A percentile compares a stretch with the other conserved stretches of the same genome.
phyloP scores from a whole-genome alignment of 495 filamentous ascomycete species.

The Talaromyces adpressus region DNA sequence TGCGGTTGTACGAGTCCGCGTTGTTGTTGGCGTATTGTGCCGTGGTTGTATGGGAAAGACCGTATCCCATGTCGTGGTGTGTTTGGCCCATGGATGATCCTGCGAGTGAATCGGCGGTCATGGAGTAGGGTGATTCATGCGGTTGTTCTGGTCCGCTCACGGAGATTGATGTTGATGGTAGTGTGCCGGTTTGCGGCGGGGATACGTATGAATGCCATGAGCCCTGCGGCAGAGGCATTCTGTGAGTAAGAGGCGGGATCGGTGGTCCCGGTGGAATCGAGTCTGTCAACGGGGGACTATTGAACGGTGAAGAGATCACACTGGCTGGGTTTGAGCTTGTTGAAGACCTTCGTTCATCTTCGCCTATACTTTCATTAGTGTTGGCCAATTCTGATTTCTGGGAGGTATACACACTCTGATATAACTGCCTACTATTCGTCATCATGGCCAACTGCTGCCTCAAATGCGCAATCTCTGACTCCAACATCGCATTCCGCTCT shows the following conservation, averaged over 20 bases:
- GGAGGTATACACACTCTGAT: not conserved
- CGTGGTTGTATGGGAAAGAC: not conserved
- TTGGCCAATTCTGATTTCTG: not conserved
- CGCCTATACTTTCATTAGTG: not conserved
- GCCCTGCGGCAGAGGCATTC: slow-evolving; percentile 6
- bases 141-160: not conserved
- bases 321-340: slow-evolving; percentile 6
- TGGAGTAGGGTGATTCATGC: not conserved
- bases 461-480: slow-evolving; percentile 43
- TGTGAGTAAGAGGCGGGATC: slow-evolving; percentile 3
- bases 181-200: not conserved
- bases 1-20: not conserved
- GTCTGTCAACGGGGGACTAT: slow-evolving; percentile 6
- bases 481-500: slow-evolving; percentile 46
- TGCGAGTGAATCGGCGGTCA: not conserved
- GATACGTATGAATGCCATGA: slow-evolving; percentile 6
- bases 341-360: slow-evolving; percentile 9
- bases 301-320: slow-evolving; percentile 7
- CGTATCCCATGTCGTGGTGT: not conserved
- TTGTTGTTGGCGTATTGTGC: not conserved
- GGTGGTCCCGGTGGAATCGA: slow-evolving; percentile 4
- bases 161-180: not conserved
- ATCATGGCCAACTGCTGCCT: slow-evolving; percentile 30
- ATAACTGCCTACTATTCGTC: slow-evolving; percentile 7
- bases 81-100: slow-evolving; percentile 1